Percentiles rank a stretch among this genome's conserved stretches.
phyloP scores from a whole-genome alignment of 2,329 filamentous ascomycete species.

The Diaporthe destruens region DNA sequence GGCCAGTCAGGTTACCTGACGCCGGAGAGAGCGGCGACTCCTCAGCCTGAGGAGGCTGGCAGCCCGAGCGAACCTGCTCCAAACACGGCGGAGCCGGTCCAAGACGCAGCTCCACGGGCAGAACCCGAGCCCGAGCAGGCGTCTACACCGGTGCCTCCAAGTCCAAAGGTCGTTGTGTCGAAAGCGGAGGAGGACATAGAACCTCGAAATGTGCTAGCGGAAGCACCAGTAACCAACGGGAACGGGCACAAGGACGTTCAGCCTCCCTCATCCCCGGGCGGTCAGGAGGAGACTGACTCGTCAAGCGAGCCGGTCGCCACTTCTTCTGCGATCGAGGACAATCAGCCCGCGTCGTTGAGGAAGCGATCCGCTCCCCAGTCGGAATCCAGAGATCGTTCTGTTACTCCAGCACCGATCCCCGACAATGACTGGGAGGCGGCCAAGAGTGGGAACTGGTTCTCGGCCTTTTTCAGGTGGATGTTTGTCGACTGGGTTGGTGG shows the following conservation, averaged over 20 bases:
- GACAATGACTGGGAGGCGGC: conserved; percentile 39
- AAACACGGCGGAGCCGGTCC: conserved; percentile 25
- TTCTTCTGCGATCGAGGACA: conserved; percentile 36
- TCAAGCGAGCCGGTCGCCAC: conserved; percentile 21
- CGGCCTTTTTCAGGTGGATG: conserved; percentile 41
- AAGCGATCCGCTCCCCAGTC: conserved; percentile 36
- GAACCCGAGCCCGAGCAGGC: neutral
- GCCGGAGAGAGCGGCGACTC: conserved; percentile 30
- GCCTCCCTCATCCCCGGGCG: neutral
- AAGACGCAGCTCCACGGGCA: neutral
- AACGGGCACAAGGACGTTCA: conserved; percentile 22
- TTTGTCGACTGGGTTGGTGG: conserved; percentile 43
- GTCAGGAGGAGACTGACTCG: neutral
- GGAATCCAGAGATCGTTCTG: conserved; percentile 33
- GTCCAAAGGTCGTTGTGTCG: conserved; percentile 36
- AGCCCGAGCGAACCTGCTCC: conserved; percentile 34
- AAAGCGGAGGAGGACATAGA: conserved; percentile 26
- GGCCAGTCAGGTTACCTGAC: conserved; percentile 34
- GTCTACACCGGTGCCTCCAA: neutral
- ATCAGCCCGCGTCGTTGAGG: conserved; percentile 36
- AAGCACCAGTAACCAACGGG: conserved; percentile 16
- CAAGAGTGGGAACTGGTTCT: conserved; percentile 43
- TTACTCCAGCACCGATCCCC: conserved; percentile 35
- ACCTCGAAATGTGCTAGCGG: conserved; percentile 23
- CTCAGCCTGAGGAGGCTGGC: conserved; percentile 13